Conservation (phyloP, 2,329 filamentous ascomycete species). For the Sphaerulina populicola region DNA sequence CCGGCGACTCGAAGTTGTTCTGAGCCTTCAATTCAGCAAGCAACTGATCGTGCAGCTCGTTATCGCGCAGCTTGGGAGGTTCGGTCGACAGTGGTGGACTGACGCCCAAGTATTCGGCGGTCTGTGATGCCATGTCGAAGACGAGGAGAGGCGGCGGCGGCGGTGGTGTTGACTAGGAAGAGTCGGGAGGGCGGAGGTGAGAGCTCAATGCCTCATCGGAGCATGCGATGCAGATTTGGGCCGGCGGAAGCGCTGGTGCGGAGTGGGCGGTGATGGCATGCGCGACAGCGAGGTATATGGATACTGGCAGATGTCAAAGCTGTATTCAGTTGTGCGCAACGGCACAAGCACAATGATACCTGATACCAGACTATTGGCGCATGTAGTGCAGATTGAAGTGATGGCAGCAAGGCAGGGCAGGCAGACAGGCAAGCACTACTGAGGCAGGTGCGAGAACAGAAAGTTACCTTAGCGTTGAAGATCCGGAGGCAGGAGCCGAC, state of each 20-base stretch:
- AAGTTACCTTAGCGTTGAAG: constrained; percentile 1
- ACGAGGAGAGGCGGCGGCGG: constrained; percentile 1
- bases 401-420: not conserved
- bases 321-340: not conserved
- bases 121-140: constrained; percentile 15
- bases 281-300: constrained; percentile 4
- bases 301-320: not conserved
- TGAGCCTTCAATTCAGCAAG: constrained; percentile 77
- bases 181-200: constrained; percentile 2
- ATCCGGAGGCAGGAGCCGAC: not conserved
- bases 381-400: not conserved
- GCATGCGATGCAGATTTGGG: not conserved
- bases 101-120: constrained; percentile 15
- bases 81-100: constrained; percentile 60
- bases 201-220: constrained; percentile 9
- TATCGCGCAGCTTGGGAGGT: constrained; percentile 69
- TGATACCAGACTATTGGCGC: not conserved
- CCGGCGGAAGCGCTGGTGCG: not conserved
- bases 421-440: no score
- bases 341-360: not conserved
- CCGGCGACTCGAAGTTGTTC: constrained; percentile 80
- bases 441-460: not conserved
- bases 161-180: not conserved
- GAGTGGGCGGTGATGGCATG: not conserved
- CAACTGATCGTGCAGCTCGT: constrained; percentile 66